Base-by-base conservation (phyloP, 495 filamentous ascomycete species). In the Trichoderma erinaceum region DNA sequence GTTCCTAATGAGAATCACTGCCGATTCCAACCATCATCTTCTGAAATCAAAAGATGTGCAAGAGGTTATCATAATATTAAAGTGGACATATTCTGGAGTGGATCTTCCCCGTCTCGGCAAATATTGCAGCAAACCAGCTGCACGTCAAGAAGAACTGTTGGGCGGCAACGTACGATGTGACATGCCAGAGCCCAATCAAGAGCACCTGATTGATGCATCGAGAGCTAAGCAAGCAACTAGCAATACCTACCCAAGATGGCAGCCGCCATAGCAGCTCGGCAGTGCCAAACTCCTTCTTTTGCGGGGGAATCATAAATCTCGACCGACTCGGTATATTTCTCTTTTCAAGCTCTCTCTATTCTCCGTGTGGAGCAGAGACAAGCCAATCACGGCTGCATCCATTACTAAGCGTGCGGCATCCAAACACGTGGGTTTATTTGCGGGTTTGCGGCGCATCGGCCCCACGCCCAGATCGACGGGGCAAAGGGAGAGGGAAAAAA, bases 391-490 rank as follows among this genome's bases (percentile, higher is more conserved):
- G 35, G 35, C 35, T 5, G 35, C 5, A 0, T 7, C 7, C 8
- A 38, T 38, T 38, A 38, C 35, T 38, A 38, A 38, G 35, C 35
- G 3, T 38, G 35, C 35, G 35, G 35, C 35, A 38, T 38, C 35
- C 15, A 61, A 61, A 4, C 56, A 61, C 56, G 56, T 61, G 56
- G 56, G 56, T 61, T 61, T 61, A 4, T 29, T 29, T 29, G 29
- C 29, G 29, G 29, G 29, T 32, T 61, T 38, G 56, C 56, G 56
- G 56, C 56, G 56, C 27, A 29, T 61, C 56, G 56, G 56, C 56
- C 56, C 56, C 56, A 27, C 56, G 23, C 56, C 56, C 56, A 61
- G 56, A 61, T 61, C 56, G 56, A 61, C 56, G 56, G 21, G 44
- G 44, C 44, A 15, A n/a, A 15, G 15, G 44, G 15, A 15, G 18